These are phyloP conservation scores for Cystofilobasidium capitatum DNA, from an alignment of 768 basidiomycete species.

Conservation along the genomic window DNA sequence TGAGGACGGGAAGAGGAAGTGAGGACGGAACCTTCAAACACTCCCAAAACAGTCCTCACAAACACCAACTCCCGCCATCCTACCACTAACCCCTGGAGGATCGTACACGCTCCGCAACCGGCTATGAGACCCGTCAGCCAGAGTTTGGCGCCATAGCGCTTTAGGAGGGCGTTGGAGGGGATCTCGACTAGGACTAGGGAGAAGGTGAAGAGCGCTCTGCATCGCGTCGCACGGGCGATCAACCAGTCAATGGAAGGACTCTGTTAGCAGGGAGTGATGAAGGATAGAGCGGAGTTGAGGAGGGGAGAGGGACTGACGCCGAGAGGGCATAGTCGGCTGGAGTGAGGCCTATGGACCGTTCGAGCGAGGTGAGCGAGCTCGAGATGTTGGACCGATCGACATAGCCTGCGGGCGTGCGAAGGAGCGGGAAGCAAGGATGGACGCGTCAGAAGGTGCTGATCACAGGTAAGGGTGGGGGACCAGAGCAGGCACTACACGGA, in stretches of 20 bases:
- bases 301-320: slow-evolving; percentile 8
- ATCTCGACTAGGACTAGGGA: slow-evolving; percentile 21
- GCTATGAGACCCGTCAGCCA: slow-evolving; percentile 22
- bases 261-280: background rate
- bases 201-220: slow-evolving; percentile 24
- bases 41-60: slow-evolving; percentile 14
- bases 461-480: background rate
- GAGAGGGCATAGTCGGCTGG: slow-evolving; percentile 19
- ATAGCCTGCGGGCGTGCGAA: slow-evolving; percentile 1
- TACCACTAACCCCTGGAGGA: slow-evolving; percentile 8
- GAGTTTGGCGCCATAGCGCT: slow-evolving; percentile 3
- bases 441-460: background rate
- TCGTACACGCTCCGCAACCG: slow-evolving; percentile 16
- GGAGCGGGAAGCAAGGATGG: background rate
- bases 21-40: slow-evolving; percentile 16
- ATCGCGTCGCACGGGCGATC: background rate
- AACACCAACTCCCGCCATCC: slow-evolving; percentile 14
- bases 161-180: slow-evolving; percentile 24
- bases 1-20: background rate
- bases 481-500: background rate
- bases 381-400: slow-evolving; percentile 25
- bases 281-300: background rate
- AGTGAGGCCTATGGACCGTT: slow-evolving; percentile 18
- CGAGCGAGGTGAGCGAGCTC: slow-evolving; percentile 25
- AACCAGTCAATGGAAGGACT: background rate